Evolutionary conservation across 176 grass and related monocot genomes (phyloP).

Genomic region (Tillandsia fasciculata): DNA sequence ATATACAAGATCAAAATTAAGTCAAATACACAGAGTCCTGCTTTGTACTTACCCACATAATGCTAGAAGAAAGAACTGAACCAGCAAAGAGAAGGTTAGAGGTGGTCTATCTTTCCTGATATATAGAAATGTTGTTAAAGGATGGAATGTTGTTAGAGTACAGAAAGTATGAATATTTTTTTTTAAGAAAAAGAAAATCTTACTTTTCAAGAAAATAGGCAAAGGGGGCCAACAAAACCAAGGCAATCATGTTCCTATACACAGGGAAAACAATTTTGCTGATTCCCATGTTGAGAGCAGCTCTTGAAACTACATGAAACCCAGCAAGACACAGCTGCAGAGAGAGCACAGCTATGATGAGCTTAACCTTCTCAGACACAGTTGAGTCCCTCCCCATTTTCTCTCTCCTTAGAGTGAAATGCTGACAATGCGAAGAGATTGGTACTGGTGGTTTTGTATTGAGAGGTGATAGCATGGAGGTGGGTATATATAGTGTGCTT

Average conservation of each 20-base stretch:
- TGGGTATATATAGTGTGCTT: slow-evolving; percentile 1
- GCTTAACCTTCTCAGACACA: slow-evolving; percentile 65
- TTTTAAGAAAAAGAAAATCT: slow-evolving; percentile 1
- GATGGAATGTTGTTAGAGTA: neutral
- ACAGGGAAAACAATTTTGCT: slow-evolving; percentile 89
- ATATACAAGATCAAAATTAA: neutral
- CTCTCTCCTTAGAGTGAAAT: slow-evolving; percentile 11
- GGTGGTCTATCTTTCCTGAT: slow-evolving; percentile 85
- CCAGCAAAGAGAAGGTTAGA: slow-evolving; percentile 71
- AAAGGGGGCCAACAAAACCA: slow-evolving; percentile 75
- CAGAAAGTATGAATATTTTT: neutral
- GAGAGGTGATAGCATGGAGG: neutral
- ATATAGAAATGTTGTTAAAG: neutral
- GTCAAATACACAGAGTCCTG: neutral
- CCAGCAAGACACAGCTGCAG: slow-evolving; percentile 76
- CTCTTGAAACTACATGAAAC: slow-evolving; percentile 75
- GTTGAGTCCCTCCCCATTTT: slow-evolving; percentile 14
- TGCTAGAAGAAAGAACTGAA: slow-evolving; percentile 80
- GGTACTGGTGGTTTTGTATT: neutral
- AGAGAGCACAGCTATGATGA: slow-evolving; percentile 52
- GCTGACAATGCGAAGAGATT: neutral
- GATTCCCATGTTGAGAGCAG: slow-evolving; percentile 87
- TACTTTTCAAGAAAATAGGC: slow-evolving; percentile 98
- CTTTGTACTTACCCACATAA: slow-evolving; percentile 49
- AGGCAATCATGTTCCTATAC: slow-evolving; percentile 84